These are phyloP conservation scores for Discostella pseudostelligera DNA, from an alignment of 108 stramenopile species.

Conservation along the genomic window DNA sequence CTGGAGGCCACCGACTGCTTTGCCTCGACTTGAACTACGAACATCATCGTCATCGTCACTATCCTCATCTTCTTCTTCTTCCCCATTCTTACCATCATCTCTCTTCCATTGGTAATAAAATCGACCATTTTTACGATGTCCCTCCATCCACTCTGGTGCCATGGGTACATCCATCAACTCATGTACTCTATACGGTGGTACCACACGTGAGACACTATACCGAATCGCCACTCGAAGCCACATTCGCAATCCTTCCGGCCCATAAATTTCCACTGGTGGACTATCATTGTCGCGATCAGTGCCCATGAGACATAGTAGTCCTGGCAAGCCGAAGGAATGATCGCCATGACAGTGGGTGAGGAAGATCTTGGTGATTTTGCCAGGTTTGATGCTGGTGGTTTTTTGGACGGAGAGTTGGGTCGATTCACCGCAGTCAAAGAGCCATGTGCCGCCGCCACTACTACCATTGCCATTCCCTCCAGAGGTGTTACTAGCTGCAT, in stretches of 20 bases:
- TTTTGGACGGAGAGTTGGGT: slow-evolving; percentile 85
- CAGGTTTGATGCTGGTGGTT: slow-evolving; percentile 65
- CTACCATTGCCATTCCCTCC: slow-evolving; percentile 1
- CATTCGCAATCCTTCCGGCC: slow-evolving; percentile 87
- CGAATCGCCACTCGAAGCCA: slow-evolving; percentile 89
- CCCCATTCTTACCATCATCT: slow-evolving; percentile 5
- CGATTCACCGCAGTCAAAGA: slow-evolving; percentile 96
- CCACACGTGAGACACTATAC: slow-evolving; percentile 79
- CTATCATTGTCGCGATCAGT: slow-evolving; percentile 66
- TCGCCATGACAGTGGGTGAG: slow-evolving; percentile 93
- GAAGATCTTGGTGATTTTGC: slow-evolving; percentile 89
- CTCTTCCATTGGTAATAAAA: slow-evolving; percentile 52
- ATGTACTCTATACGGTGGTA: slow-evolving; percentile 89
- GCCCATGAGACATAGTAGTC: slow-evolving; percentile 92
- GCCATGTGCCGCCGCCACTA: slow-evolving; percentile 68
- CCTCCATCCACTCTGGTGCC: slow-evolving; percentile 84
- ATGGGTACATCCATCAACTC: slow-evolving; percentile 91
- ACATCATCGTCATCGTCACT: not conserved
- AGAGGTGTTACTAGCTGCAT: too few relatives aligned
- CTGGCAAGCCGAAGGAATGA: slow-evolving; percentile 85
- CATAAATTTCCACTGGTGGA: slow-evolving; percentile 90
- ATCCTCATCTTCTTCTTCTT: not conserved
- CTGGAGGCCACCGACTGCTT: not conserved
- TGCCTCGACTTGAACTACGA: not conserved
- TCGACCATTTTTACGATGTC: slow-evolving; percentile 43